Conservation (phyloP, 2,329 filamentous ascomycete genomes). For the Aspergillus piperis region DNA sequence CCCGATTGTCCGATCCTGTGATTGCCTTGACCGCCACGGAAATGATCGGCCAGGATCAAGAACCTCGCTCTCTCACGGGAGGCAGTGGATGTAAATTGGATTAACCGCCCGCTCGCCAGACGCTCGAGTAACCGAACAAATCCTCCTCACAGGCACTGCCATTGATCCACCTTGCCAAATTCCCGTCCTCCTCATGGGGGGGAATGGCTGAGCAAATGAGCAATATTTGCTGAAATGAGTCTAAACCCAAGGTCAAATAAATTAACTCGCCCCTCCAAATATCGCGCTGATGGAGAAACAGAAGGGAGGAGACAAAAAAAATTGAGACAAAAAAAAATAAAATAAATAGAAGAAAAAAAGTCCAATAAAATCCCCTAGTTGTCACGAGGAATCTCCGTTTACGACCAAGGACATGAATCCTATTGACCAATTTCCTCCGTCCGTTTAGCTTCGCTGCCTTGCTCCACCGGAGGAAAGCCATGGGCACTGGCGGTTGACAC, state of each 20-base stretch:
- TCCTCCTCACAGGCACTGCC: neutral
- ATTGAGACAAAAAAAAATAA: no score
- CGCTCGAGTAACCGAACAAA: neutral
- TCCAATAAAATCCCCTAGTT: neutral
- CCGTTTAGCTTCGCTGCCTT: neutral
- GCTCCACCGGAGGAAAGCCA: neutral
- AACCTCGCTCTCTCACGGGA: constrained; percentile 12
- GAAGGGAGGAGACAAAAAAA: no score
- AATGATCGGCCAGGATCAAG: constrained; percentile 25
- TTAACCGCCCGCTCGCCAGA: neutral
- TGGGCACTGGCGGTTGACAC: neutral
- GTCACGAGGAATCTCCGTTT: neutral
- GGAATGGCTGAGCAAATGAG: neutral
- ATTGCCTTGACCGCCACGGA: constrained; percentile 17
- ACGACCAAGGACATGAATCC: neutral
- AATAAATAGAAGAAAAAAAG: no score
- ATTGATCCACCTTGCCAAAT: neutral
- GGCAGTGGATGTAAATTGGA: neutral
- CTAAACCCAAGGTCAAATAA: neutral
- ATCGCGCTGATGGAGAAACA: neutral
- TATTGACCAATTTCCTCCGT: constrained; percentile 7
- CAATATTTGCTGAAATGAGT: neutral
- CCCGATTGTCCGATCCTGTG: constrained; percentile 11
- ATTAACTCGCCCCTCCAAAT: constrained; percentile 2
- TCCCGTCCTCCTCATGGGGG: neutral